phyloP scores from a whole-genome alignment of 306 rosid genomes.

The Spatholobus suberectus region DNA sequence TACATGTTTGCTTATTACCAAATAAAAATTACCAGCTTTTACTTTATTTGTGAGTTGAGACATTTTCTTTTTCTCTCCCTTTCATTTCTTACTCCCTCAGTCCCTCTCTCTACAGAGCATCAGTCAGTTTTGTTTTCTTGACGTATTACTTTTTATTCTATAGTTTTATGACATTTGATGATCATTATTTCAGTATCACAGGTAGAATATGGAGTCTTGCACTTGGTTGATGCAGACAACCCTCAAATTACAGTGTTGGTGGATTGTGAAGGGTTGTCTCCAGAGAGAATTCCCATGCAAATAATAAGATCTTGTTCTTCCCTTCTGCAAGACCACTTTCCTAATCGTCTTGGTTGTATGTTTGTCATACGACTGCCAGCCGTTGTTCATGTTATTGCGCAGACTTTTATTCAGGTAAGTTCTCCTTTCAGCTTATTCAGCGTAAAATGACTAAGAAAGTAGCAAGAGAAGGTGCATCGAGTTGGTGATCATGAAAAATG shows the following conservation, averaged over 20 bases:
- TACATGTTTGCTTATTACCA: background rate
- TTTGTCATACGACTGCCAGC: slow-evolving; percentile 76
- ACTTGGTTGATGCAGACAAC: slow-evolving; percentile 62
- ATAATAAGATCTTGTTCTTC: slow-evolving; percentile 77
- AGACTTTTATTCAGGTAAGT: slow-evolving; percentile 70
- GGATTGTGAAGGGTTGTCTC: slow-evolving; percentile 86
- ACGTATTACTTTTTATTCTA: slow-evolving; percentile 2
- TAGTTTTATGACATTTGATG: slow-evolving; percentile 41
- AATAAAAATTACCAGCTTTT: background rate
- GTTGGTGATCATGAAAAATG: slow-evolving; percentile 11
- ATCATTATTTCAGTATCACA: slow-evolving; percentile 75
- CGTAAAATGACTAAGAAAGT: slow-evolving; percentile 4
- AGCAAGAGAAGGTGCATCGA: background rate
- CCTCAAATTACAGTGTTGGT: slow-evolving; percentile 73
- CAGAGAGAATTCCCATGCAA: slow-evolving; percentile 79
- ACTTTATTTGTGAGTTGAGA: background rate
- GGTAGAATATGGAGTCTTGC: slow-evolving; percentile 74
- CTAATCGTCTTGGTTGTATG: slow-evolving; percentile 82
- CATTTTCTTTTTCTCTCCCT: background rate
- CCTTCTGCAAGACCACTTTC: slow-evolving; percentile 85
- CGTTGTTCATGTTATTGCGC: slow-evolving; percentile 63
- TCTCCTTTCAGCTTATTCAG: slow-evolving; percentile 31
- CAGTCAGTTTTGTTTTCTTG: slow-evolving; percentile 1
- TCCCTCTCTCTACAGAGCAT: background rate
- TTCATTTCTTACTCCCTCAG: background rate